phyloP scores from a whole-genome alignment of 768 basidiomycete genomes.

The Amanita phalloides region DNA sequence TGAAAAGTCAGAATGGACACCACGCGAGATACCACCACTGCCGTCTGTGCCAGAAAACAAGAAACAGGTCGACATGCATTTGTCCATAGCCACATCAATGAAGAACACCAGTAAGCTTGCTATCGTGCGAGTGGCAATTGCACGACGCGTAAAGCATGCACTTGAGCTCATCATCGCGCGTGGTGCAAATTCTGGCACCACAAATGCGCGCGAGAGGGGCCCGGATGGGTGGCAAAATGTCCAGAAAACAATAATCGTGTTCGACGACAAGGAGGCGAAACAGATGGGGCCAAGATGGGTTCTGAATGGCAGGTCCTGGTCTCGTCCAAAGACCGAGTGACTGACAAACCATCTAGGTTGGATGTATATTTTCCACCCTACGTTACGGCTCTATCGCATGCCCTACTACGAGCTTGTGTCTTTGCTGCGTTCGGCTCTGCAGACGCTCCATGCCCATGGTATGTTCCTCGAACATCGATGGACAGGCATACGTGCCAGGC shows the following conservation, averaged over 20 bases:
- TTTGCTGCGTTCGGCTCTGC: slow-evolving; percentile 21
- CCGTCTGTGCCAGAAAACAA: background rate
- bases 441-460: slow-evolving; percentile 12
- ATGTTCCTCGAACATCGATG: slow-evolving; percentile 13
- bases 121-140: slow-evolving; percentile 20
- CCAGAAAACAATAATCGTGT: background rate
- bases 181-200: slow-evolving; percentile 20
- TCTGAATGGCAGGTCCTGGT: slow-evolving; percentile 1
- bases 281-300: slow-evolving; percentile 9
- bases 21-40: background rate
- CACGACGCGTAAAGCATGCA: slow-evolving; percentile 25
- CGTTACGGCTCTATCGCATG: slow-evolving; percentile 29
- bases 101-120: slow-evolving; percentile 21
- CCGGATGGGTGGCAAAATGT: background rate
- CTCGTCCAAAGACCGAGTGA: slow-evolving; percentile 16
- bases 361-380: slow-evolving; percentile 34
- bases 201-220: slow-evolving; percentile 7
- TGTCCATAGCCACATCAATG: slow-evolving; percentile 19
- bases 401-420: slow-evolving; percentile 29
- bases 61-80: slow-evolving; percentile 1
- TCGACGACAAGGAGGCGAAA: slow-evolving; percentile 13
- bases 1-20: background rate
- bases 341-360: slow-evolving; percentile 24
- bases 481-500: background rate
- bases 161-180: slow-evolving; percentile 28